These are phyloP conservation scores for Suillus subluteus DNA, from an alignment of 768 basidiomycete genomes.

Conservation along the genomic window DNA sequence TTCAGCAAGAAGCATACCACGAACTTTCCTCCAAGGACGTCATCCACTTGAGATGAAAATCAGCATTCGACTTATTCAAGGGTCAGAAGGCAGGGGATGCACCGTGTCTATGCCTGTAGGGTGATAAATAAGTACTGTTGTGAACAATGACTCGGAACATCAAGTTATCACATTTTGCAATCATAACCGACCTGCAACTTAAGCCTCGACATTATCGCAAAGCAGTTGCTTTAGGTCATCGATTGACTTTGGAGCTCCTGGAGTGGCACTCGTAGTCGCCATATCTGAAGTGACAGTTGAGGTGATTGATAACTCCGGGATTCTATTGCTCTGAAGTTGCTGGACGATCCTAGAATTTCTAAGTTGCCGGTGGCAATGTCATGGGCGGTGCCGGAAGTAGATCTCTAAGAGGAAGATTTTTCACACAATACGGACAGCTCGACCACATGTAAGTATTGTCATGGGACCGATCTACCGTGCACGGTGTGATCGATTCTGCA, in stretches of 20 bases:
- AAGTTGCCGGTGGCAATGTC: too few species aligned
- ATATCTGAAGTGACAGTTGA: not conserved
- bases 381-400: too few species aligned
- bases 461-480: not conserved
- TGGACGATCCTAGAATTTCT: not conserved
- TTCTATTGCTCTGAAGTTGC: not conserved
- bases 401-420: not conserved
- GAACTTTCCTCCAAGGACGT: slow-evolving; percentile 92
- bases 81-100: slow-evolving; percentile 17
- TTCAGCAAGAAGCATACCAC: slow-evolving; percentile 54
- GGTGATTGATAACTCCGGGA: not conserved
- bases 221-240: slow-evolving; percentile 62
- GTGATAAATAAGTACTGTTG: not conserved
- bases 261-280: slow-evolving; percentile 30
- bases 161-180: not conserved
- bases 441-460: too few species aligned
- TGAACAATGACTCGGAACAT: too few species aligned
- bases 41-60: slow-evolving; percentile 66
- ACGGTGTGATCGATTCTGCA: not conserved
- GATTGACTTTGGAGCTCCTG: slow-evolving; percentile 48
- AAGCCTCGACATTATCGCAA: slow-evolving; percentile 76
- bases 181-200: slow-evolving; percentile 78
- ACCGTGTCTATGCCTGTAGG: slow-evolving; percentile 66
- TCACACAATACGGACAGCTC: not conserved
- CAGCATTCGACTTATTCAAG: slow-evolving; percentile 13